These are phyloP conservation scores for Wickerhamiella galacta DNA, from an alignment of 805 yeast species.

Conservation along the genomic window DNA sequence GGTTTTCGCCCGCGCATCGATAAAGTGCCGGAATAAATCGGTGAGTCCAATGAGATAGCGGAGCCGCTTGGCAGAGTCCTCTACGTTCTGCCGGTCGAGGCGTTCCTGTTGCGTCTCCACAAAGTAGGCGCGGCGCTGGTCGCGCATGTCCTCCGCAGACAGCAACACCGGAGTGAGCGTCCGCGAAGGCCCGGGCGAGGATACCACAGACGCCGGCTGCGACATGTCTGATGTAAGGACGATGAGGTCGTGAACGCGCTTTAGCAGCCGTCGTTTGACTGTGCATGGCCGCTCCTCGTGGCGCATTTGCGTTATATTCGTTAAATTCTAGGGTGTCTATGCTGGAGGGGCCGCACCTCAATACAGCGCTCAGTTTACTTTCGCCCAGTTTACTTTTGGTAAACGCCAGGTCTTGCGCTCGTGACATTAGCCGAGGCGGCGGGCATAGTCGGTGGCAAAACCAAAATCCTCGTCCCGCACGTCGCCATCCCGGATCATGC, in stretches of 20 bases:
- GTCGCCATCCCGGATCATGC: slow-evolving; percentile 20
- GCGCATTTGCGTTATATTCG: no score
- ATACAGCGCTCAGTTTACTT: no score
- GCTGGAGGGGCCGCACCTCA: no score
- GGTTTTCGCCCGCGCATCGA: slow-evolving; percentile 62
- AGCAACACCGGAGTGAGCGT: slow-evolving; percentile 7
- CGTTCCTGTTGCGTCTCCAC: slow-evolving; percentile 16
- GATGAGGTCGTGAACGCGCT: no score
- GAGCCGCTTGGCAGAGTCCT: slow-evolving; percentile 63
- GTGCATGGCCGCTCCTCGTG: no score
- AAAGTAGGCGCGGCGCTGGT: slow-evolving; percentile 17
- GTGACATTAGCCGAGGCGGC: slow-evolving; percentile 12
- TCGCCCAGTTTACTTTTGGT: no score
- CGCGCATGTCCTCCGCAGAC: slow-evolving; percentile 13
- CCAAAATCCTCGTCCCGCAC: slow-evolving; percentile 18
- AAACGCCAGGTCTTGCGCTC: no score
- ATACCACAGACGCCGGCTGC: slow-evolving; percentile 1
- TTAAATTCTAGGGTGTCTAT: no score
- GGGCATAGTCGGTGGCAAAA: slow-evolving; percentile 9
- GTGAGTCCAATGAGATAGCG: slow-evolving; percentile 67
- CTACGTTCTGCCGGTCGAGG: slow-evolving; percentile 22
- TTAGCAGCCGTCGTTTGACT: no score
- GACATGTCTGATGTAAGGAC: not conserved
- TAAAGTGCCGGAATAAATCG: slow-evolving; percentile 75
- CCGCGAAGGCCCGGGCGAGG: slow-evolving; percentile 7